These are phyloP conservation scores for Hura crepitans DNA, from an alignment of 441 rosid genomes.

Conservation along the genomic window DNA sequence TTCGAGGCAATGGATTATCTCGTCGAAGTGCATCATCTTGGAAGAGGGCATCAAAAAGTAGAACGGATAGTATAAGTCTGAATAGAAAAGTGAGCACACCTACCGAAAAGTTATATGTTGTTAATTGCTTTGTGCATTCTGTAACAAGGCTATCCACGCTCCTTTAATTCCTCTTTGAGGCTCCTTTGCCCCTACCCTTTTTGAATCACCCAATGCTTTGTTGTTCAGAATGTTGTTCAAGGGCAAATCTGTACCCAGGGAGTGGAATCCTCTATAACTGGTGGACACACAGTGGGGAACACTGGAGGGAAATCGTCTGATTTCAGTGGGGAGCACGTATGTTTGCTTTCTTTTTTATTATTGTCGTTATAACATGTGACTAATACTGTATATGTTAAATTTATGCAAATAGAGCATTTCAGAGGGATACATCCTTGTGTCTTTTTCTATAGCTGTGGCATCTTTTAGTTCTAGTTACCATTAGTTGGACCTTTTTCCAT, in stretches of 20 bases:
- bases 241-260: constrained; percentile 24
- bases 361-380: background rate
- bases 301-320: constrained; percentile 27
- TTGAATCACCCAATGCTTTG: background rate
- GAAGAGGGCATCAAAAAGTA: constrained; percentile 28
- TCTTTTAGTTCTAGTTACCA: background rate
- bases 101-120: constrained; percentile 46
- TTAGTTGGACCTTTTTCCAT: background rate
- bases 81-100: constrained; percentile 39
- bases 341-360: constrained; percentile 12
- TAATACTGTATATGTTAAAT: background rate
- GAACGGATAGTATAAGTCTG: constrained; percentile 28
- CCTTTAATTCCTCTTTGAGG: background rate
- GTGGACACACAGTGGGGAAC: constrained; percentile 29
- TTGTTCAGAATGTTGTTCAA: constrained; percentile 36
- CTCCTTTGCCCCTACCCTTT: background rate
- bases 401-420: background rate
- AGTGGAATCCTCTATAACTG: constrained; percentile 30
- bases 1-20: constrained; percentile 35
- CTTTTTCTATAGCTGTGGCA: background rate
- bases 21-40: constrained; percentile 35
- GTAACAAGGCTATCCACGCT: background rate
- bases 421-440: background rate
- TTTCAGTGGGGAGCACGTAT: constrained; percentile 29
- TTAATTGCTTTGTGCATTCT: constrained; percentile 9